Conservation (phyloP, 257 asterid genomes). For the Penstemon newberryi region DNA sequence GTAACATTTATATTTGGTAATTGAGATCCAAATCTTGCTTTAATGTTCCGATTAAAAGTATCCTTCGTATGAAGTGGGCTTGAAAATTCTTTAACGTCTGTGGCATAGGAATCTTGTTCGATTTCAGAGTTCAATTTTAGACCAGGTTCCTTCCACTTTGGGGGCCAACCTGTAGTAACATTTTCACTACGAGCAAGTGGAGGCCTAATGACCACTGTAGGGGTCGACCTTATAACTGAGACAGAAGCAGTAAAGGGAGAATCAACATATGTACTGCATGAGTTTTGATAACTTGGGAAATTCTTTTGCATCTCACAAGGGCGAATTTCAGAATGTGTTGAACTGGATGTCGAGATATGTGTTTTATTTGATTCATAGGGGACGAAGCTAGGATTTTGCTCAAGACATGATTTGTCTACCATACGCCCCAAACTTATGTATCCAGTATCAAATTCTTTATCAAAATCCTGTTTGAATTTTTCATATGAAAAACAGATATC, state of each 20-base stretch:
- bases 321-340: conserved; percentile 39
- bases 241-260: conserved; percentile 39
- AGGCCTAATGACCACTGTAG: conserved; percentile 74
- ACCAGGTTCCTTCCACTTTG: conserved; percentile 40
- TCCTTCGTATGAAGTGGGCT: conserved; percentile 34
- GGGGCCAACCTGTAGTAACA: conserved; percentile 29
- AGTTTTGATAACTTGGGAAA: conserved; percentile 33
- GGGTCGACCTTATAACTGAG: conserved; percentile 52
- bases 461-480: conserved; percentile 37
- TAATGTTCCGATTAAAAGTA: conserved; percentile 25
- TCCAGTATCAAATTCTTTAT: conserved; percentile 37
- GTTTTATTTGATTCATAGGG: conserved; percentile 41
- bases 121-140: conserved; percentile 32
- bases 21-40: conserved; percentile 41
- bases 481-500: conserved; percentile 39
- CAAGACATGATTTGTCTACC: conserved; percentile 42
- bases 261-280: conserved; percentile 39
- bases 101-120: conserved; percentile 34
- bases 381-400: conserved; percentile 40
- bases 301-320: conserved; percentile 34
- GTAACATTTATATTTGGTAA: conserved; percentile 36
- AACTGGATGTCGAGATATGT: conserved; percentile 27
- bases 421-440: conserved; percentile 30
- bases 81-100: conserved; percentile 37
- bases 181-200: conserved; percentile 43